phyloP scores from a whole-genome alignment of 176 grass and related monocot genomes.

The Oryza glaberrima region DNA sequence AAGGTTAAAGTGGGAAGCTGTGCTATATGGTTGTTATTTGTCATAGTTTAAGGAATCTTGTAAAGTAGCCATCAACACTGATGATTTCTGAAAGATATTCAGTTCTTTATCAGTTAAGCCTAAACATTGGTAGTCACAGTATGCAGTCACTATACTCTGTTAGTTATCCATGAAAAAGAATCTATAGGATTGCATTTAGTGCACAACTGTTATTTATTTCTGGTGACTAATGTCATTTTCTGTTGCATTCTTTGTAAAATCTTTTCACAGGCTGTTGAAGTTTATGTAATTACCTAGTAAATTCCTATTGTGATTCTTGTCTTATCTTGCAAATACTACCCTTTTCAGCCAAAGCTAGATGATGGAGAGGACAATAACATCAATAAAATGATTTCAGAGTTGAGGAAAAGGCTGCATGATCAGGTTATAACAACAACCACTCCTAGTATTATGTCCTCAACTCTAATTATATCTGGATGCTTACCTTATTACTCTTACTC shows the following conservation, averaged over 20 bases:
- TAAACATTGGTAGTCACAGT: not conserved
- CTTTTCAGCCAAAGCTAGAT: constrained; percentile 72
- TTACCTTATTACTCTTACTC: not conserved
- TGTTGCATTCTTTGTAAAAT: constrained; percentile 19
- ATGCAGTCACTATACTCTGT: not conserved
- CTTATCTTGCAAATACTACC: constrained; percentile 6
- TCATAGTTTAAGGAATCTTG: constrained; percentile 10
- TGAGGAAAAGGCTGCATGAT: constrained; percentile 65
- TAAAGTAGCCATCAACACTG: not conserved
- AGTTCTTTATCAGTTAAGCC: not conserved
- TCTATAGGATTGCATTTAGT: not conserved
- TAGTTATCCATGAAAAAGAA: not conserved
- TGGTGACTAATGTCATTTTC: constrained; percentile 2
- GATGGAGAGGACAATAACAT: constrained; percentile 58
- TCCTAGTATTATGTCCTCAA: constrained; percentile 27
- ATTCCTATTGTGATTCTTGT: constrained; percentile 10
- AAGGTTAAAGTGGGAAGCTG: not conserved
- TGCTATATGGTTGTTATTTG: constrained; percentile 8
- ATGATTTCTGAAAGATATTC: constrained; percentile 5
- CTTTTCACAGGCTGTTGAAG: not conserved
- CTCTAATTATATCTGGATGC: constrained; percentile 8
- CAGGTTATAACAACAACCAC: constrained; percentile 49
- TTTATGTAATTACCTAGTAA: constrained; percentile 5
- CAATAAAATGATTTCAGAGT: constrained; percentile 64
- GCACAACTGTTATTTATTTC: not conserved